phyloP scores from a whole-genome alignment of 164 flowering plant species.

The Piper betle region DNA sequence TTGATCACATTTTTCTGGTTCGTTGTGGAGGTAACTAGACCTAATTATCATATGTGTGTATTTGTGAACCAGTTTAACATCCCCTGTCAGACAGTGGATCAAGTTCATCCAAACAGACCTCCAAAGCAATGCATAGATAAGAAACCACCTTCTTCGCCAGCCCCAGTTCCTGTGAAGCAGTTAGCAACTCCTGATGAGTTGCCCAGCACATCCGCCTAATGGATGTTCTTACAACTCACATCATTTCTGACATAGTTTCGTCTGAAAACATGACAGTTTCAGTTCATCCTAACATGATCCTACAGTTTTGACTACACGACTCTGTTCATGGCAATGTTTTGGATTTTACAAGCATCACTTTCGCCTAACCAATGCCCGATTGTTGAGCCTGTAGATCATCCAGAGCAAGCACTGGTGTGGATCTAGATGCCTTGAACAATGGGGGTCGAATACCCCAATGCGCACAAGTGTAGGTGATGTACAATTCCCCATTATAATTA shows the following conservation, averaged over 20 bases:
- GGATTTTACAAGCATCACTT: too few relatives aligned
- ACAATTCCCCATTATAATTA: too few relatives aligned
- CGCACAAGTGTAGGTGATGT: too few relatives aligned
- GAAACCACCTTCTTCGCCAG: neutral
- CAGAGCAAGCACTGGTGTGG: too few relatives aligned
- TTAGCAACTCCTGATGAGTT: neutral
- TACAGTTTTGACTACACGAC: neutral
- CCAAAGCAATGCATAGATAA: slow-evolving; percentile 1
- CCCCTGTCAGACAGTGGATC: slow-evolving; percentile 1
- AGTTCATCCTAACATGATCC: neutral
- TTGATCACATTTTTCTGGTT: too few relatives aligned
- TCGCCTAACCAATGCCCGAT: too few relatives aligned
- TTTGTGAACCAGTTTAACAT: neutral
- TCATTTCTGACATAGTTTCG: neutral
- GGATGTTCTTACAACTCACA: neutral
- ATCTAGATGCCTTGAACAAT: too few relatives aligned
- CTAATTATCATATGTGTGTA: neutral
- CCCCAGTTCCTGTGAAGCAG: neutral
- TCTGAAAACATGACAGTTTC: neutral
- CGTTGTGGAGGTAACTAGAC: neutral
- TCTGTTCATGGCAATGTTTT: neutral
- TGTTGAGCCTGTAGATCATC: too few relatives aligned
- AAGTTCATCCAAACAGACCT: slow-evolving; percentile 3
- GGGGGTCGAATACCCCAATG: too few relatives aligned
- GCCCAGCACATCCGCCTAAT: slow-evolving; percentile 1